Base-by-base conservation (phyloP, 352 stramenopile species). In the Phytophthora kernoviae region DNA sequence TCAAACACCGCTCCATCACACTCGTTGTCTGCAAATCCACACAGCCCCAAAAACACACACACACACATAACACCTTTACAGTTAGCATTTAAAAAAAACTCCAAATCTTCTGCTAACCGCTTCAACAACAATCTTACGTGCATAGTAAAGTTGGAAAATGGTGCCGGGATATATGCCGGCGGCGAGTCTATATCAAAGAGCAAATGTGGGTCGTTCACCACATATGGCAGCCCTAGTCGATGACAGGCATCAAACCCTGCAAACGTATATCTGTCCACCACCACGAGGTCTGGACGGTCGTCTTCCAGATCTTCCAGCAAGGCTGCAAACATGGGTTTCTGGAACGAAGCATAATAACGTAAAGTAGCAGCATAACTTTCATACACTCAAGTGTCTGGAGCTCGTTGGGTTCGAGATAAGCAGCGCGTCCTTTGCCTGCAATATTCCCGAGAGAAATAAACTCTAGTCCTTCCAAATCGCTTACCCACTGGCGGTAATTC, bases 171-270 rank as follows among this genome's bases (percentile, higher is more conserved):
- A 41, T 92, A 91, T 11, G 77, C 73, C 2, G 88, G 87, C 4
- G 88, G 88, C 7, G 86, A 73, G 58, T 96, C 88, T n/a, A 96
- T 87, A 32, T 96, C 88, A 36, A 91, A 62, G 26, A 96, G 69
- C 63, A 95, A 55, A 47, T 84, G 89, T 33, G 87, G 81, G 54
- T 84, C 84, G 67, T 96, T 88, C 15, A 96, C 76, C 33, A 93
- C 73, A 62, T 87, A 93, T 11, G 88, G 85, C n/a, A 95, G 50
- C 8, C 71, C 48, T 22, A 93, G 62, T 21, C 65, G 68, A 47
- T 94, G 73, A 62, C 72, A 79, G 22, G 62, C 81, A 46, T 93
- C 85, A 45, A 93, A 75, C 27, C 82, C 88, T 10, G 80, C 87
- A 60, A 96, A 93, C 8, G 88, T 88, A 58, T 90, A 92, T 52